phyloP scores from a whole-genome alignment of 2,329 filamentous ascomycete genomes.

The Cladosporium sp. region DNA sequence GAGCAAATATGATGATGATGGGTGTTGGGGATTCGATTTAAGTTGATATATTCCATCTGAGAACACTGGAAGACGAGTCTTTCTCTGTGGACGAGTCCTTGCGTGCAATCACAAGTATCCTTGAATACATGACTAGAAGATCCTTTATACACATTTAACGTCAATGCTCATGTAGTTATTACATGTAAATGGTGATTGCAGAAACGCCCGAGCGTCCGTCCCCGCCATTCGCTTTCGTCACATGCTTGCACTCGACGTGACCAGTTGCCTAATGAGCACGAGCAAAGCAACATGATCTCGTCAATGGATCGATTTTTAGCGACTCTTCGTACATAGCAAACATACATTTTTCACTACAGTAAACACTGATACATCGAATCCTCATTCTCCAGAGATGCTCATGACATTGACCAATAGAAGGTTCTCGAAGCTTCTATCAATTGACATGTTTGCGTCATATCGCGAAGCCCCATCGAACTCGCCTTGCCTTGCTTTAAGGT shows the following conservation, averaged over 20 bases:
- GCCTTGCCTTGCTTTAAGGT: slow-evolving; percentile 20
- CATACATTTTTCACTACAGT: not conserved
- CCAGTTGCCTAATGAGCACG: not conserved
- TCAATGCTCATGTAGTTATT: not conserved
- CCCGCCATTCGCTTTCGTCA: slow-evolving; percentile 1
- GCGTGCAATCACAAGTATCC: not conserved
- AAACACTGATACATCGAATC: not conserved
- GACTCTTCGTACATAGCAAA: not conserved
- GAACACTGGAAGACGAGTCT: not conserved
- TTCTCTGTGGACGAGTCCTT: not conserved
- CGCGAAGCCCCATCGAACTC: slow-evolving; percentile 8
- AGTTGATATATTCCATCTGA: not conserved
- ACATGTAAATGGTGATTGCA: not conserved
- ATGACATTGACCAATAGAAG: slow-evolving; percentile 1
- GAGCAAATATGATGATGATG: not conserved
- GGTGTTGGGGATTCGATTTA: not conserved
- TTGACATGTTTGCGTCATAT: slow-evolving; percentile 14
- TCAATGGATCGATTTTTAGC: not conserved
- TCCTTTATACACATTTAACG: not conserved
- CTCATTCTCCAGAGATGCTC: not conserved
- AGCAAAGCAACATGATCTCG: not conserved
- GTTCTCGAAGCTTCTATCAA: slow-evolving; percentile 14
- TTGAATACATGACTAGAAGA: not conserved
- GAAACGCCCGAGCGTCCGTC: not conserved
- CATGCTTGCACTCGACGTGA: slow-evolving; percentile 2